phyloP scores from a whole-genome alignment of 345 rosid species.

The Abelmoschus esculentus region DNA sequence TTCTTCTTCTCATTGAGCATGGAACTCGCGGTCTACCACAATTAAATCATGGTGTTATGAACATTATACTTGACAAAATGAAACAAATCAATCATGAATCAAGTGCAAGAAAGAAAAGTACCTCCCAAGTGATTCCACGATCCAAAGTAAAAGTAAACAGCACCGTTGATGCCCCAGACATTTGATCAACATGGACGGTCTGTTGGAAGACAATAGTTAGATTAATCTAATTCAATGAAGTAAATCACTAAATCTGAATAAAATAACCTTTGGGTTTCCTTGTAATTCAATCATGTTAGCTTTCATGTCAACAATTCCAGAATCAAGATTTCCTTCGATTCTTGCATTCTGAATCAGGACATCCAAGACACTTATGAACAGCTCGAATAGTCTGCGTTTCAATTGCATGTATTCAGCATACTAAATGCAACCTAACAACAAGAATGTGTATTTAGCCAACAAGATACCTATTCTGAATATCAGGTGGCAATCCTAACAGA shows the following conservation, averaged over 20 bases:
- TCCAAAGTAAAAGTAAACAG: conserved; percentile 85
- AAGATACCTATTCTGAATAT: conserved; percentile 81
- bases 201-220: conserved; percentile 29
- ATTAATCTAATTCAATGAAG: conserved; percentile 14
- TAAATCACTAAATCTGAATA: conserved; percentile 14
- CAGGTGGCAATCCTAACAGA: conserved; percentile 91
- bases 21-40: conserved; percentile 62
- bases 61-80: background rate
- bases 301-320: conserved; percentile 93
- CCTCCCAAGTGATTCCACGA: conserved; percentile 98
- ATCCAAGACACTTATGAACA: conserved; percentile 35
- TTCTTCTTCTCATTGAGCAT: conserved; percentile 60
- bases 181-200: conserved; percentile 93
- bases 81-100: conserved; percentile 3
- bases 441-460: conserved; percentile 12
- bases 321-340: conserved; percentile 86
- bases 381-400: conserved; percentile 73
- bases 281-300: conserved; percentile 72
- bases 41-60: background rate
- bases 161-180: conserved; percentile 92
- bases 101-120: conserved; percentile 18
- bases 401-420: conserved; percentile 20
- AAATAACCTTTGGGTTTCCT: conserved; percentile 80
- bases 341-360: conserved; percentile 71
- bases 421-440: background rate